Evolutionary conservation across 192 early-diverging fungal genomes (phyloP), one percentile per base, ranked within the genome.

Genomic region (Diversispora epigaea): DNA sequence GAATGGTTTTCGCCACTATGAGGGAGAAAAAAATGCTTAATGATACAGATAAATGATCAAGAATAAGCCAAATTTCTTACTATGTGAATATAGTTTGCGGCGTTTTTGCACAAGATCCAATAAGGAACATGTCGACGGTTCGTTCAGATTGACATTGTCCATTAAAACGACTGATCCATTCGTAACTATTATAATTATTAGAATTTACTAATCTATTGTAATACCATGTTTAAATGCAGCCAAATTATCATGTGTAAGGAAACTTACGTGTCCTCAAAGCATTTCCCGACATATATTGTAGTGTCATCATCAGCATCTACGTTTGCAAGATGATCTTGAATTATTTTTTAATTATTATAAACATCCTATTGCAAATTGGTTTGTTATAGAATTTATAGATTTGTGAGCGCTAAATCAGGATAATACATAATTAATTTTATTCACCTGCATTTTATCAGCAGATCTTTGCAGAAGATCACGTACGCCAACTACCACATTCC

Each of bases 1-100:
- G 52, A 68, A 41, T 68, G 54, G 50, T 76, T 76, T 56, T 76
- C 75, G n/a, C 75, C 40, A 50, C 66, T 76, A 58, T 25, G 69
- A 76, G 41, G 10, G 14, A 57, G n/a, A n/a, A n/a, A 41, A 41
- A 50, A 65, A 69, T 62, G 17, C 3, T 66, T 57, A 76, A 58
- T 68, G 46, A 57, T 50, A 66, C 44, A 40, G 22, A 25, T n/a
- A 44, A 54, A 21, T 54, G n/a, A 44, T 47, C 46, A 58, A 41
- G 67, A 46, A 68, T 11, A 11, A 68, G 21, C 4, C 6, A 67
- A 60, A 72, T 49, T 45, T 46, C 70, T 60, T 61, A 72, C 70
- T 61, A 76, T 56, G 2, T 39, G 9, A 67, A 76, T 39, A 56
- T 57, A 39, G 63, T 56, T 41, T 46, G 0, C 3, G 55, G 75